Evolutionary conservation across 1,284 basidiomycete genomes (phyloP), one percentile per base, ranked within the genome.

Genomic region (Cutaneotrichosporon cutaneum): DNA sequence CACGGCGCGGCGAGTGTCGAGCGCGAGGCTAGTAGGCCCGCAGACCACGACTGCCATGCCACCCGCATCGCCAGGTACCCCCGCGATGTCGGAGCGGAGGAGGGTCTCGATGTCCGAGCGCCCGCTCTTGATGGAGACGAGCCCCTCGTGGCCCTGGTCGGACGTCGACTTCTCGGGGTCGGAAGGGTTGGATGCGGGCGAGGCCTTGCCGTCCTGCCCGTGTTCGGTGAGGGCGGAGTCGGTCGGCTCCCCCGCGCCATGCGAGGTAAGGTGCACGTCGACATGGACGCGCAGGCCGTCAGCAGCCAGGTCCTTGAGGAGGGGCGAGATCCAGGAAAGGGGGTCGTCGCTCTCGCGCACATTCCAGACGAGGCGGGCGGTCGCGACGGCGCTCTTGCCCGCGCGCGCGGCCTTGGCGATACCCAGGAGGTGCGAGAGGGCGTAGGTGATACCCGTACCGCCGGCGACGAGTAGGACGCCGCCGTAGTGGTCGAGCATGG

Each of bases 401-500:
- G 64, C 47, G 30, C 63, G 63, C 33, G 69, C 68, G 18, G 70
- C 67, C 11, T 58, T 50, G n/a, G 75, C 62, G 35, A 74, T 67
- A 24, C 68, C 59, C 6, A 70, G 65, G 16, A 77, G 60, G 55
- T 73, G 68, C 4, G 75, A 56, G 4, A 73, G 58, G 8, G 70
- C 73, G 59, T 72, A 75, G 1, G 76, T 70, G 22, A 78, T 66
- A 33, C 77, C 77, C 0, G 76, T 75, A 26, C 77, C 77, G 45
- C 76, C 76, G 42, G 73, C 67, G 45, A 79, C 55, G 52, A 79
- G 68, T 30, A 79, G 45, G n/a, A 76, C 68, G 10, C 67, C 64
- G 53, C 75, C 70, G 53, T 70, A 73, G n/a, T 65, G 61, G 42
- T 58, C 57, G 32, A 73, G 44, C 47, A 59, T 44, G 32, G 59